Evolutionary conservation across 2,329 filamentous ascomycete species (phyloP), one percentile per base, ranked within the genome.

Genomic region (Beauveria australis): DNA sequence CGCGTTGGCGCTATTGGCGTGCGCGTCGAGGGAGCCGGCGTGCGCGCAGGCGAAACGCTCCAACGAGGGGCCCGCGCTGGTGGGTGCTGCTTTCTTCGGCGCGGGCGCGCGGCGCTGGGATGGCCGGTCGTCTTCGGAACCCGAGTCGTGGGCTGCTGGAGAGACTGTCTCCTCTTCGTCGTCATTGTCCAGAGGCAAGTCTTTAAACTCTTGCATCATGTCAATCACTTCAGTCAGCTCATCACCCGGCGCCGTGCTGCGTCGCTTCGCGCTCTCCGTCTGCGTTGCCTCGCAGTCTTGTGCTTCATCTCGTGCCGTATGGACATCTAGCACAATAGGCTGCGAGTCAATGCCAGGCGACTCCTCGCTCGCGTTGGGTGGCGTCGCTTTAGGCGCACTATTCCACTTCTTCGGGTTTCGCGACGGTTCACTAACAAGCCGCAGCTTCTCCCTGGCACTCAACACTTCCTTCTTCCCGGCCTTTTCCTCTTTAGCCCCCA

Each of bases 1-100:
- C 1, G 78, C 76, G 69, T 97, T 97, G 0, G 91, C 89, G 65
- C 89, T 90, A 14, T 75, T 70, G 0, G 73, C 68, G 16, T 74
- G 70, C 4, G 71, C 69, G 40, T 77, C 73, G 54, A 74, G 76
- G 2, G 74, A 78, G 10, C 82, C 81, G 2, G 80, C 81, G 40
- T 73, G 76, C 69, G 82, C 79, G 67, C 83, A 86, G 16, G 77
- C 75, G 63, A 85, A 86, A 1, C 74, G 75, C 33, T 81, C 78
- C 60, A 75, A 78, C 18, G 3, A 33, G 10, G 30, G 30, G 30
- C 30, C 30, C 12, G 61, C 60, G 54, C 61, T 63, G 55, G 64
- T 33, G 61, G 68, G 61, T 66, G 51, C 40, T 7, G 47, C 37
- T 6, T 63, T 64, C 16, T n/a, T 66, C 53, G 40, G 26, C n/a